phyloP scores from a whole-genome alignment of 306 rosid species.

The Cicer chorassanicum region DNA sequence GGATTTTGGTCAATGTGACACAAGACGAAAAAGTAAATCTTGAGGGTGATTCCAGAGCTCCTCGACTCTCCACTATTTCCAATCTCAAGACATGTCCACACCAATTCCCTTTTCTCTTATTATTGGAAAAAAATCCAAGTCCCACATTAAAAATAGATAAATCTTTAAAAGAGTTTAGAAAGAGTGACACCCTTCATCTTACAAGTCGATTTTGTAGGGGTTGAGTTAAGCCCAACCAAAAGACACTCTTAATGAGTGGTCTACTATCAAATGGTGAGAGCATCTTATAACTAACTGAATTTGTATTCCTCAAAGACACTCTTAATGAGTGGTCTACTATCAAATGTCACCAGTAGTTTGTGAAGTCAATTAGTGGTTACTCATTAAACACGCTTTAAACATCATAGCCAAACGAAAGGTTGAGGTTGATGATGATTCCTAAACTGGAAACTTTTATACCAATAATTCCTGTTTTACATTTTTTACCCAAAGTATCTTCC shows the following conservation, averaged over 20 bases:
- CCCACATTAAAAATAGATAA: too few relatives aligned
- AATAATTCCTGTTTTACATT: constrained; percentile 2
- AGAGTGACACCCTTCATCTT: too few relatives aligned
- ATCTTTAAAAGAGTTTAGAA: too few relatives aligned
- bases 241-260: too few relatives aligned
- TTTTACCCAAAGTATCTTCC: neutral
- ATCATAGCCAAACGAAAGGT: neutral
- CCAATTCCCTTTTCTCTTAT: neutral
- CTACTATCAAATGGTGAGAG: too few relatives aligned
- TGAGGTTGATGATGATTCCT: constrained; percentile 4
- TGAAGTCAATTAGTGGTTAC: constrained; percentile 12
- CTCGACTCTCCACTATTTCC: neutral
- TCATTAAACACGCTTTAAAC: neutral
- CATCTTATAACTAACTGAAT: neutral
- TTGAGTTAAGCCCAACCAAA: too few relatives aligned
- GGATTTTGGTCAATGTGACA: neutral
- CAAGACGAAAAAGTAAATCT: neutral
- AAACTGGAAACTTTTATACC: constrained; percentile 7
- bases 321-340: neutral
- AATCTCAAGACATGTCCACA: neutral
- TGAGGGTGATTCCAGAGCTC: neutral
- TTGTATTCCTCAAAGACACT: neutral
- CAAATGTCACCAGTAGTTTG: constrained; percentile 9
- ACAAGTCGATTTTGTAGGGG: too few relatives aligned
- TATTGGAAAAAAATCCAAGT: too few relatives aligned